Percentiles rank a stretch among this genome's conserved stretches.
Conservation (phyloP, 805 yeast species). For the Starmerella asiatica region DNA sequence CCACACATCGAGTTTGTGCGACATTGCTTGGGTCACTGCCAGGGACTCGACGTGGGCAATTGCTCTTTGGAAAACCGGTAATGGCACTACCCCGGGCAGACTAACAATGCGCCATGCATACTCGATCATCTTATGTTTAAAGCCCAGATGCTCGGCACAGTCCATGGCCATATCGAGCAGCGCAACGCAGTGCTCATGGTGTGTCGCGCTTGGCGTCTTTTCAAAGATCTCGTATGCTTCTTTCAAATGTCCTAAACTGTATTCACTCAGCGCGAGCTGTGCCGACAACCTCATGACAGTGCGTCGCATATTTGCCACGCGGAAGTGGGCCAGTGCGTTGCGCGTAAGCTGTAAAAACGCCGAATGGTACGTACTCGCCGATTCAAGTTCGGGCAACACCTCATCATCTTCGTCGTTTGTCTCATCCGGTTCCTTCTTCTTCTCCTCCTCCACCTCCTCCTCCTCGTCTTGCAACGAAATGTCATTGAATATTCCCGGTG, state of each 20-base stretch:
- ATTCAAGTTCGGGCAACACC: conserved; percentile 22
- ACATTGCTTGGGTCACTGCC: conserved; percentile 15
- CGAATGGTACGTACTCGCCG: conserved; percentile 29
- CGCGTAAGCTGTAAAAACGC: conserved; percentile 44
- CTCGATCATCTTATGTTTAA: conserved; percentile 21
- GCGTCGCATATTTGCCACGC: conserved; percentile 41
- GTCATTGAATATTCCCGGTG: conserved; percentile 26
- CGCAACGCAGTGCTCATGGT: conserved; percentile 43
- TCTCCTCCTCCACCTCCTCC: conserved; percentile 7
- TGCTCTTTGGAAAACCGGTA: conserved; percentile 16
- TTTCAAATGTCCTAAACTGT: conserved; percentile 44
- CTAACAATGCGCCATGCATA: conserved; percentile 23
- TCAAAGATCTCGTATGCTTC: conserved; percentile 47
- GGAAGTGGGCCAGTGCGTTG: conserved; percentile 40
- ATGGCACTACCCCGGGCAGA: conserved; percentile 15
- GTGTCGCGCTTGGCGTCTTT: conserved; percentile 2
- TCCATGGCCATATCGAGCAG: conserved; percentile 53
- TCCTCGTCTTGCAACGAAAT: conserved; percentile 14
- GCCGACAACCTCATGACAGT: conserved; percentile 61
- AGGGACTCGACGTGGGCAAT: conserved; percentile 18
- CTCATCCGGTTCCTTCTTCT: conserved; percentile 15
- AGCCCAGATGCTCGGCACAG: conserved; percentile 35
- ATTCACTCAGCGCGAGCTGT: conserved; percentile 56
- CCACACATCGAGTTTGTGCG: conserved; percentile 28
- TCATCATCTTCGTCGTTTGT: conserved; percentile 16